phyloP scores from a whole-genome alignment of 2,329 filamentous ascomycete species.

The Sporothrix variecibatus region DNA sequence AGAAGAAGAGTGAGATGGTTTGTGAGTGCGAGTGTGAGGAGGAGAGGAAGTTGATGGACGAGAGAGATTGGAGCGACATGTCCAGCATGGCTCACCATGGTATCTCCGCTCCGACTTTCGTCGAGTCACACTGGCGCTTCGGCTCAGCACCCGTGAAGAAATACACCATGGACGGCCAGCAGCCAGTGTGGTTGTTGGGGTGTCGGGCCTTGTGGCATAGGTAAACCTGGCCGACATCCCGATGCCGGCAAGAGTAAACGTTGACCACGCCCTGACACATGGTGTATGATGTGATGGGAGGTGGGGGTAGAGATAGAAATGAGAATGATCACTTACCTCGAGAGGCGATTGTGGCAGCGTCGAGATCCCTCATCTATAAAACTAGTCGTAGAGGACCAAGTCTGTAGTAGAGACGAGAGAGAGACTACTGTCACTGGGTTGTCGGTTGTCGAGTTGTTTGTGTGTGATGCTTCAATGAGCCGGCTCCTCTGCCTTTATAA shows the following conservation, averaged over 20 bases:
- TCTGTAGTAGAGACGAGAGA: not conserved
- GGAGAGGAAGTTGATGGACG: not conserved
- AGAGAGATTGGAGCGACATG: conserved; percentile 13
- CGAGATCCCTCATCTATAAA: not conserved
- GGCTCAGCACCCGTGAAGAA: not conserved
- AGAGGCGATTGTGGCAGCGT: not conserved
- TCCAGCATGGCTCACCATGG: conserved; percentile 14
- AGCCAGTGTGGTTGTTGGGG: not conserved
- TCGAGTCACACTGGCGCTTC: conserved; percentile 6
- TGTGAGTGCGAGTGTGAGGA: not conserved
- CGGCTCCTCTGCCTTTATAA: not conserved
- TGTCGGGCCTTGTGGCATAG: conserved; percentile 10
- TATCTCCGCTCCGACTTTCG: not conserved
- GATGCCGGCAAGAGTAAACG: conserved; percentile 26
- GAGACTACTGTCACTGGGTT: not conserved
- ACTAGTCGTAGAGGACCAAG: not conserved
- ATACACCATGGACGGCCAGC: conserved; percentile 10
- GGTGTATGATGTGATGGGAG: not conserved
- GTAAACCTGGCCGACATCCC: not conserved
- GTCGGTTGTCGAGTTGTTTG: not conserved
- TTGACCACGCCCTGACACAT: conserved; percentile 25
- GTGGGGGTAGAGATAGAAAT: not conserved
- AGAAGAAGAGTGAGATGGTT: not conserved
- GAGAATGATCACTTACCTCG: not conserved
- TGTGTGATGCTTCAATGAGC: not conserved